These are phyloP conservation scores for Yarrowia galli DNA, from an alignment of 1,139 yeast genomes.

Conservation along the genomic window DNA sequence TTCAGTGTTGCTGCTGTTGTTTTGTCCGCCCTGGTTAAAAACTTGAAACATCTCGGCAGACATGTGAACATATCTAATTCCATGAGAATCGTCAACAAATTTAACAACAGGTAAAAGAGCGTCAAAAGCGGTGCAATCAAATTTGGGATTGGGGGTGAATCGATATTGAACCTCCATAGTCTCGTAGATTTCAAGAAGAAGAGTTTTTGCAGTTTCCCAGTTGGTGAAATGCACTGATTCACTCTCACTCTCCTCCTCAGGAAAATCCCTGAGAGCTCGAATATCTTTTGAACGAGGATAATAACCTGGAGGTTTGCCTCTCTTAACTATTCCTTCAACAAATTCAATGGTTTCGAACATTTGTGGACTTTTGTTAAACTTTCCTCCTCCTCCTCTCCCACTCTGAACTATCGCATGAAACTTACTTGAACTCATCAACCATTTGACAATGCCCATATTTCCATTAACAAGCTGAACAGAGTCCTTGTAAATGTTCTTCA, in stretches of 20 bases:
- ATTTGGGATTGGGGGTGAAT: background rate
- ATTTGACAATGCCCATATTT: conserved; percentile 60
- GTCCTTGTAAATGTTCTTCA: conserved; percentile 56
- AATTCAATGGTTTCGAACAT: conserved; percentile 19
- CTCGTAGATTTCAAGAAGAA: conserved; percentile 12
- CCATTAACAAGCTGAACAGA: conserved; percentile 60
- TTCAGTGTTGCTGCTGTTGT: background rate
- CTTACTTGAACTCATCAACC: conserved; percentile 53
- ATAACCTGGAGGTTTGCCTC: background rate
- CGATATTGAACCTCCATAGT: conserved; percentile 7
- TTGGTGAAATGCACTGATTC: too few relatives aligned
- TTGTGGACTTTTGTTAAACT: too few relatives aligned
- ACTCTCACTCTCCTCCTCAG: too few relatives aligned
- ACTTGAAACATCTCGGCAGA: background rate
- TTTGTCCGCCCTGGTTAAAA: too few relatives aligned
- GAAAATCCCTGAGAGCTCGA: background rate
- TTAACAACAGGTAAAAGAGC: conserved; percentile 18
- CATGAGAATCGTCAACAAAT: background rate
- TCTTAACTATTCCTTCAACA: conserved; percentile 3
- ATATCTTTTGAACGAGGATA: background rate
- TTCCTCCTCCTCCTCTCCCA: conserved; percentile 2
- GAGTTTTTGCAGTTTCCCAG: background rate
- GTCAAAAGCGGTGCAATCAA: background rate
- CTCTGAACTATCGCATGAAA: conserved; percentile 45
- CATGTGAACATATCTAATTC: background rate